Base-by-base conservation (phyloP, 176 grass and related monocot species). In the Typha latifolia region DNA sequence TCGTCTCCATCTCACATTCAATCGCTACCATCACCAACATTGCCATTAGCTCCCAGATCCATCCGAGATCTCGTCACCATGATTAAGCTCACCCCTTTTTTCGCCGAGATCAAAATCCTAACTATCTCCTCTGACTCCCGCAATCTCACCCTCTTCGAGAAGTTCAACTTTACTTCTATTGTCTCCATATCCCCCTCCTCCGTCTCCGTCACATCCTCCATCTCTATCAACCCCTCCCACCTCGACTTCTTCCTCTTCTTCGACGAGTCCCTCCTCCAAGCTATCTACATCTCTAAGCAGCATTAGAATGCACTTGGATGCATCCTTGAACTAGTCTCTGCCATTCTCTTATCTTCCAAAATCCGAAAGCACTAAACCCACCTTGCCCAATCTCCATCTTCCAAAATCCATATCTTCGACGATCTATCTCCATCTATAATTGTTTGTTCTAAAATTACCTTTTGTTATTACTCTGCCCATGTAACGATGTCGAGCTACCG, bases 221-320 rank as follows among this genome's bases (percentile, higher is more conserved):
- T 67, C 67, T 48, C 66, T 15, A 50, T 81, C 3, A 81, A 92
- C 15, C 81, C 8, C 4, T 7, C 61, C 16, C 76, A 82, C 79
- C 61, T 92, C 14, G 89, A 88, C 3, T 97, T 97, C 85, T 92
- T 92, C 74, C 88, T 97, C 59, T 76, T 90, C 49, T 91, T 88
- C 76, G 93, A 97, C 67, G 93, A 97, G 82, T 72, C 85, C 24
- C 89, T 97, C 63, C 83, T 97, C 71, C 72, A 89, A 65, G 93
- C 93, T 72, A 84, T 84, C 76, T 92, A 97, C 78, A 83, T 85
- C 63, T 51, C 83, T 49, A 77, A 32, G 67, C 81, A 87, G 78
- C 59, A 43, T 76, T 16, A 83, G n/a, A 85, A 78, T 50, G 69
- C 84, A 67, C 32, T 77, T 1, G 47, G 3, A 0, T 99, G 94